Conservation (phyloP, 441 rosid species). For the Adansonia madagascariensis region DNA sequence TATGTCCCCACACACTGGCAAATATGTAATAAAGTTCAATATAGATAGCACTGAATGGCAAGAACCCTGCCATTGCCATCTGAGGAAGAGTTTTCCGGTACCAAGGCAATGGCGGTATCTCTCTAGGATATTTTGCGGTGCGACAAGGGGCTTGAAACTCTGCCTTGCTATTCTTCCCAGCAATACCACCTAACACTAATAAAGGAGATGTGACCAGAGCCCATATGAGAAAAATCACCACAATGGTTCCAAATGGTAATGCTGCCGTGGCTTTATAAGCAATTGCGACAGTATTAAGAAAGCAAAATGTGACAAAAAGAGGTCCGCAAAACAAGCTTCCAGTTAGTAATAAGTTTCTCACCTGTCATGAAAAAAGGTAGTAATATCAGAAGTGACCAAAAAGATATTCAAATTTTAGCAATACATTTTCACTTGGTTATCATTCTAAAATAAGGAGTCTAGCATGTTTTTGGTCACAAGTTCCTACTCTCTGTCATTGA, state of each 20-base stretch:
- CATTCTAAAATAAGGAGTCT: neutral
- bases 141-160: slow-evolving; percentile 53
- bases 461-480: neutral
- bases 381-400: neutral
- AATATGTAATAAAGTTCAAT: slow-evolving; percentile 51
- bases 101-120: slow-evolving; percentile 49
- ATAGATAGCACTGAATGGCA: slow-evolving; percentile 53
- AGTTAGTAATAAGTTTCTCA: slow-evolving; percentile 43
- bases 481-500: neutral
- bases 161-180: slow-evolving; percentile 48
- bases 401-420: neutral
- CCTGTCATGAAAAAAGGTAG: slow-evolving; percentile 34
- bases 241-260: slow-evolving; percentile 48
- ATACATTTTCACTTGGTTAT: no score
- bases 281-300: slow-evolving; percentile 47
- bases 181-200: slow-evolving; percentile 46
- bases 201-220: slow-evolving; percentile 53
- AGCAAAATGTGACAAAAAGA: slow-evolving; percentile 44
- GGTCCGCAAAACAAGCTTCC: slow-evolving; percentile 52
- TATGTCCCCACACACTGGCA: slow-evolving; percentile 53
- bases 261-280: slow-evolving; percentile 49
- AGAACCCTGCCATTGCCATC: slow-evolving; percentile 57
- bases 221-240: slow-evolving; percentile 52
- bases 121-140: slow-evolving; percentile 50
- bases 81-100: slow-evolving; percentile 43